Conservation (phyloP, 805 yeast species). For the Brettanomyces nanus region DNA sequence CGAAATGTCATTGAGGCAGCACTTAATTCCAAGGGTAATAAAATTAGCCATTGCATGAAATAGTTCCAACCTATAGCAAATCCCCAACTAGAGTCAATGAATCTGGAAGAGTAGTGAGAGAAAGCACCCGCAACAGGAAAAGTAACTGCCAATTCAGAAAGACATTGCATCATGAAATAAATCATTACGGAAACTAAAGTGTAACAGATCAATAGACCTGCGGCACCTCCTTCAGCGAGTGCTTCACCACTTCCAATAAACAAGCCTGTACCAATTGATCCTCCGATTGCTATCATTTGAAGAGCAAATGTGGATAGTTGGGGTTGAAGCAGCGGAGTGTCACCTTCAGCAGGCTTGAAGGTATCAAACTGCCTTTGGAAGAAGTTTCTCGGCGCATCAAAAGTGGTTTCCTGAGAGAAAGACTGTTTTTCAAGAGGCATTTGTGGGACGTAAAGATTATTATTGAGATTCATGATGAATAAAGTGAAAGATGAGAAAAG, state of each 20-base stretch:
- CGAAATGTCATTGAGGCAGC: conserved; percentile 48
- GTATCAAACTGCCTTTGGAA: conserved; percentile 15
- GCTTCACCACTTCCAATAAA: conserved; percentile 61
- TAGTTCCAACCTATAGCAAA: conserved; percentile 56
- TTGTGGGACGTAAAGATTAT: too few species aligned
- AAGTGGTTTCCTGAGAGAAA: not conserved
- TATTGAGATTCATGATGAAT: too few species aligned
- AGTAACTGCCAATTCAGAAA: conserved; percentile 53
- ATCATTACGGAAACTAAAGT: conserved; percentile 46
- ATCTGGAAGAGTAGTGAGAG: conserved; percentile 51
- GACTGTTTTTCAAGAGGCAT: too few species aligned
- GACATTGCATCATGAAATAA: conserved; percentile 50
- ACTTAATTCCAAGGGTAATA: conserved; percentile 43
- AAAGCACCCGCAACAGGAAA: conserved; percentile 62
- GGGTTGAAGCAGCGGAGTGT: conserved; percentile 16
- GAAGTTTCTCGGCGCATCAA: conserved; percentile 7
- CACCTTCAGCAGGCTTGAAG: conserved; percentile 19
- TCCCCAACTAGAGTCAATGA: conserved; percentile 54
- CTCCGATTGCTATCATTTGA: conserved; percentile 63
- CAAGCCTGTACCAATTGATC: conserved; percentile 62
- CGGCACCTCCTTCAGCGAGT: conserved; percentile 55
- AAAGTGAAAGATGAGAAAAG: too few species aligned
- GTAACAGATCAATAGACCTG: conserved; percentile 51
- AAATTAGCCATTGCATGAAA: conserved; percentile 43
- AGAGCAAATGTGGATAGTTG: conserved; percentile 34